Conservation (phyloP, 352 stramenopile genomes). For the Phytopythium kandeliae region DNA sequence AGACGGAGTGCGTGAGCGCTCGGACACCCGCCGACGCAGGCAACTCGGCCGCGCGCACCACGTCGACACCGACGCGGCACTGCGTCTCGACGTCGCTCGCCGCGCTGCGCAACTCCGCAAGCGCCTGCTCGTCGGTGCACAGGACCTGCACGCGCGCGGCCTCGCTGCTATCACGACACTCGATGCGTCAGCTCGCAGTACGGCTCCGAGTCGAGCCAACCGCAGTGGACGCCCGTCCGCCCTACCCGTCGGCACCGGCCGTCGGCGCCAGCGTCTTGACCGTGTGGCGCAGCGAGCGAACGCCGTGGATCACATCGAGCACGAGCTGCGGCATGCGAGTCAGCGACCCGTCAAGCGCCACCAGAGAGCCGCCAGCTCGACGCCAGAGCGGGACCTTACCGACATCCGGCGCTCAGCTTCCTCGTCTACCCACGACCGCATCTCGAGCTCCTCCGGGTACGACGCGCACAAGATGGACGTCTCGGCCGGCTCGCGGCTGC, state of each 20-base stretch:
- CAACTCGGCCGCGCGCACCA: constrained; percentile 5
- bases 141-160: constrained; percentile 14
- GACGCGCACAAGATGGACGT: constrained; percentile 58
- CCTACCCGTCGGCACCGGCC: constrained; percentile 13
- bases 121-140: constrained; percentile 24
- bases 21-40: constrained; percentile 10
- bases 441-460: constrained; percentile 85
- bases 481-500: constrained; percentile 13
- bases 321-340: constrained; percentile 37
- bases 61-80: constrained; percentile 27
- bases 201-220: no score
- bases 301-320: constrained; percentile 89
- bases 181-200: neutral
- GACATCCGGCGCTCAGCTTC: constrained; percentile 87
- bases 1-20: constrained; percentile 47
- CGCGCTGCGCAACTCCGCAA: constrained; percentile 25
- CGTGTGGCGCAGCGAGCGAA: constrained; percentile 88
- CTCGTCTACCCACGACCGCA: constrained; percentile 71
- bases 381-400: constrained; percentile 22
- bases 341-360: neutral
- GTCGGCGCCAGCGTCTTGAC: constrained; percentile 65
- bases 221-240: no score
- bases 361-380: neutral
- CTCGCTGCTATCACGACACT: neutral
- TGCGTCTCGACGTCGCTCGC: constrained; percentile 41